Evolutionary conservation across 345 rosid species (phyloP).

Genomic region (Pseudoturritis turrita): DNA sequence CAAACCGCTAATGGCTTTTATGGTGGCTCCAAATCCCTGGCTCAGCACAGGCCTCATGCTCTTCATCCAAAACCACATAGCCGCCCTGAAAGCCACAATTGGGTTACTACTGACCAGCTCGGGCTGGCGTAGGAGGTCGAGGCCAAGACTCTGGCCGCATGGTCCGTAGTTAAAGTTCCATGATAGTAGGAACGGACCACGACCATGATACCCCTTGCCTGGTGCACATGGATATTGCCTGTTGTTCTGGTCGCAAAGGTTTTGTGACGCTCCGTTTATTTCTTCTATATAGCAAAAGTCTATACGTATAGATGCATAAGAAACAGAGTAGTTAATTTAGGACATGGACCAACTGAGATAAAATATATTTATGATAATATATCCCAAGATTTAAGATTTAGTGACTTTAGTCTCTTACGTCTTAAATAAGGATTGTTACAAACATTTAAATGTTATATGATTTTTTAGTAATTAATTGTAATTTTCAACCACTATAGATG

Average conservation of each 20-base stretch:
- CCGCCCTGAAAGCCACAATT: slow-evolving; percentile 40
- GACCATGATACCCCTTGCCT: slow-evolving; percentile 44
- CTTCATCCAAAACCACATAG: slow-evolving; percentile 58
- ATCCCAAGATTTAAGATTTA: no score
- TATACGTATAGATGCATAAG: slow-evolving; percentile 5
- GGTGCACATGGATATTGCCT: slow-evolving; percentile 54
- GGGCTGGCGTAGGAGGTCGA: slow-evolving; percentile 39
- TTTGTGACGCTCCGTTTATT: slow-evolving; percentile 39
- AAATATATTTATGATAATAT: no score
- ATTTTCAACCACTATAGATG: no score
- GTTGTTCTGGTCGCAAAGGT: slow-evolving; percentile 40
- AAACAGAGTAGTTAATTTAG: neutral
- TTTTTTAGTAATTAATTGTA: no score
- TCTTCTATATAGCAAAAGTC: slow-evolving; percentile 70
- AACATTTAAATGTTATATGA: no score
- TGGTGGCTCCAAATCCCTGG: slow-evolving; percentile 54
- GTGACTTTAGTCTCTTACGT: no score
- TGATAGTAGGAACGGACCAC: slow-evolving; percentile 53
- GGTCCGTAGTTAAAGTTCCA: slow-evolving; percentile 58
- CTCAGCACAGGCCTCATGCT: slow-evolving; percentile 33
- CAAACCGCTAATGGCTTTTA: slow-evolving; percentile 41
- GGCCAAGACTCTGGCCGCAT: slow-evolving; percentile 36
- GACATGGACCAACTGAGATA: no score
- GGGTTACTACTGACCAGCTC: slow-evolving; percentile 39
- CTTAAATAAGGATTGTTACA: no score